phyloP scores from a whole-genome alignment of 805 yeast species.

The Candida vaughaniae region DNA sequence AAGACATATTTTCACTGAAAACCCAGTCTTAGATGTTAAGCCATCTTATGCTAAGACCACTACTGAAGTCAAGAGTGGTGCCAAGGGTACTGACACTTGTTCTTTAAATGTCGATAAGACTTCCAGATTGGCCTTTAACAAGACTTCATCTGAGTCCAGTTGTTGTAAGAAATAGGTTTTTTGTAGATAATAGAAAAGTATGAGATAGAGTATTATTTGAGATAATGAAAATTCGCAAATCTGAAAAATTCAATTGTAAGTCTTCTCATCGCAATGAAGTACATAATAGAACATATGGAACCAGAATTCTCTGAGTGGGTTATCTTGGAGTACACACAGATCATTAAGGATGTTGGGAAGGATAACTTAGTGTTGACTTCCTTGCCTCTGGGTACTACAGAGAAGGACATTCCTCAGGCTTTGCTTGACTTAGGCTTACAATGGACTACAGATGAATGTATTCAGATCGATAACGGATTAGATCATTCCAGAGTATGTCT shows the following conservation, averaged over 20 bases:
- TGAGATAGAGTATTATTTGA: neutral
- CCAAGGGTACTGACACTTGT: constrained; percentile 32
- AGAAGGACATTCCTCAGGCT: constrained; percentile 59
- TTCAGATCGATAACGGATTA: constrained; percentile 48
- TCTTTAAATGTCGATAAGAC: constrained; percentile 38
- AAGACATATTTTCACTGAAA: constrained; percentile 73
- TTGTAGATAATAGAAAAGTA: neutral
- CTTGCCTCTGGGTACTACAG: constrained; percentile 61
- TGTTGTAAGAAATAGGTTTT: constrained; percentile 19
- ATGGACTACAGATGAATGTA: constrained; percentile 79
- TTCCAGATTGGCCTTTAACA: constrained; percentile 38
- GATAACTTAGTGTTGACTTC: constrained; percentile 77
- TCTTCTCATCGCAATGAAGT: constrained; percentile 62
- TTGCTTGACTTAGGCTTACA: constrained; percentile 63
- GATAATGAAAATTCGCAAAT: neutral
- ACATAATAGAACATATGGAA: constrained; percentile 97
- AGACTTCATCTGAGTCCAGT: constrained; percentile 17
- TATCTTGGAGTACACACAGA: constrained; percentile 77
- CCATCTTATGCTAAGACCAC: constrained; percentile 54
- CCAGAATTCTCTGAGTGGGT: constrained; percentile 98
- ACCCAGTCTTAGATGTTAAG: constrained; percentile 72
- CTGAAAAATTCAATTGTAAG: neutral
- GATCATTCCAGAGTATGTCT: constrained; percentile 63
- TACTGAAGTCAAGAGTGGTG: constrained; percentile 37
- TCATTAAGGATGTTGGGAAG: constrained; percentile 77